Evolutionary conservation across 2,329 filamentous ascomycete genomes (phyloP).

Genomic region (Claviceps sp.): DNA sequence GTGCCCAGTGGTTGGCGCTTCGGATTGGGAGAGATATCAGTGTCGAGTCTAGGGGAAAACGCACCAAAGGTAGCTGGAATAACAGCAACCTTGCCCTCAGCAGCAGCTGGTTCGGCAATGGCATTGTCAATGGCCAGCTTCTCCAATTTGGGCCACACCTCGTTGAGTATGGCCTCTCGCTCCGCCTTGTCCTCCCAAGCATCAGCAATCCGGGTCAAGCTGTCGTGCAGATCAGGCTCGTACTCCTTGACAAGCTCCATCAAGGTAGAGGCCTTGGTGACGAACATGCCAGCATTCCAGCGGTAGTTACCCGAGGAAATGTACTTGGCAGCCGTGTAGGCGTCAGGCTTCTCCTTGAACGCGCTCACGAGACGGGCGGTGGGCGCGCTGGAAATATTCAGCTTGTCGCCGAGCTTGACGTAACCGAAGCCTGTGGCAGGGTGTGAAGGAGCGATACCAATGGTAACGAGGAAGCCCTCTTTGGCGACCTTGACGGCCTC

Average conservation of each 20-base stretch:
- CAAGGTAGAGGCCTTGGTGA: slow-evolving; percentile 14
- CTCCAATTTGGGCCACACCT: slow-evolving; percentile 13
- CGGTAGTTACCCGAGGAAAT: slow-evolving; percentile 14
- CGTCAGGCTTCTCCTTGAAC: slow-evolving; percentile 16
- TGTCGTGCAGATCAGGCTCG: slow-evolving; percentile 11
- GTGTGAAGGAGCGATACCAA: slow-evolving; percentile 15
- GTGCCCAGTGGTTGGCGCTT: no score
- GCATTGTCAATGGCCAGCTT: slow-evolving; percentile 15
- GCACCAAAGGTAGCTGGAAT: slow-evolving; percentile 15
- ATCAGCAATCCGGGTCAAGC: slow-evolving; percentile 11
- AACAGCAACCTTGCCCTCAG: slow-evolving; percentile 14
- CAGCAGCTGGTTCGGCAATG: slow-evolving; percentile 15
- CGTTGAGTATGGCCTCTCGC: slow-evolving; percentile 10
- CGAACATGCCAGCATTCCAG: slow-evolving; percentile 16
- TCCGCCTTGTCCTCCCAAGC: slow-evolving; percentile 13
- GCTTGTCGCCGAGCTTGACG: slow-evolving; percentile 13
- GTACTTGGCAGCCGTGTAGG: slow-evolving; percentile 15
- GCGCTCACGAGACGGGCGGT: slow-evolving; percentile 13
- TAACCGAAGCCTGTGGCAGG: slow-evolving; percentile 16
- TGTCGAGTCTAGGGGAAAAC: background rate
- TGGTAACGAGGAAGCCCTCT: slow-evolving; percentile 14
- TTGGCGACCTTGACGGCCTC: slow-evolving; percentile 15
- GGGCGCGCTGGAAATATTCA: slow-evolving; percentile 9
- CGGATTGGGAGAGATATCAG: background rate
- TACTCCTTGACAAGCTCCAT: slow-evolving; percentile 14